Base-by-base conservation (phyloP, 345 rosid genomes). In the Citrus cavaleriei region DNA sequence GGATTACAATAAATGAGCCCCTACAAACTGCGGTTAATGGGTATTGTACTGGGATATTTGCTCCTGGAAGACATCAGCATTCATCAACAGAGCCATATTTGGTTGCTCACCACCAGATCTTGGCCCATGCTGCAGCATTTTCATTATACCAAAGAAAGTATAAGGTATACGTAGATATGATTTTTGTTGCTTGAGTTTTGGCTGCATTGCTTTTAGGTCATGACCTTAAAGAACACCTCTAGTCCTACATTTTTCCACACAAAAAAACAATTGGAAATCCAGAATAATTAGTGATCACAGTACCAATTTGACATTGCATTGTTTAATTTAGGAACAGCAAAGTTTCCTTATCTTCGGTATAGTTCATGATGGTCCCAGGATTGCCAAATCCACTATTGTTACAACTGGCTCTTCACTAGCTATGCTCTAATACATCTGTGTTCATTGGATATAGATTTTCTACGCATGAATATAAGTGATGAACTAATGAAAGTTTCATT, bases 1-100 rank as follows among this genome's bases (percentile, higher is more conserved):
- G 98, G 98, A 90, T 90, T 42, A 95, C 98, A 55, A 34, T 93
- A 55, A 95, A 95, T 76, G 95, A 95, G 77, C 98, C 98, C 75
- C 85, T 84, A 38, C 89, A 84, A 77, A 91, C 87, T 83, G 86
- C 91, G 0, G 78, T 82, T 40, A 86, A 85, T 62, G 98, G 98
- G 19, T 89, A 93, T 70, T 88, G 81, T 76, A 6, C 38, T 21
- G 95, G 97, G 73, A 63, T 59, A 62, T 83, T 85, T 72, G 97
- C 98, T 74, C 98, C 98, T 49, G 94, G 95, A 66, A 86, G 92
- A 75, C 65, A 86, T 59, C 94, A 90, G 25, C 78, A 81, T 87
- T 86, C 94, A n/a, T 81, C 88, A 72, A 80, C 84, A 28, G 98
- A 91, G 72, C 98, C 98, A 54, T 93, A 93, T 81, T 85, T 93